These are phyloP conservation scores for Marchantia polymorpha DNA, from an alignment of 225 moss, liverwort and hornwort genomes.

Conservation along the genomic window DNA sequence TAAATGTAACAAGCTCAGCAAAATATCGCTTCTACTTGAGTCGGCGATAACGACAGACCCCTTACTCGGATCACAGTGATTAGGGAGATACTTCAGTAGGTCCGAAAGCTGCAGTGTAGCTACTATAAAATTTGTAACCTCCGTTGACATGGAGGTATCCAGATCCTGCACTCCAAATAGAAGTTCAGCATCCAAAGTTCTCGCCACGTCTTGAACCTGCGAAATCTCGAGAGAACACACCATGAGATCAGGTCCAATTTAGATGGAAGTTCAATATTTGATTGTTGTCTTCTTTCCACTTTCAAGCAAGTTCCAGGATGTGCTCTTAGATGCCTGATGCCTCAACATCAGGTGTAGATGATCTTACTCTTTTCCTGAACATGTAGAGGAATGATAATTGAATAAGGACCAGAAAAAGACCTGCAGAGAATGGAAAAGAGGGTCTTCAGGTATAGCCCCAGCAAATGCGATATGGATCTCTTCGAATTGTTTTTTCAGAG, in stretches of 20 bases:
- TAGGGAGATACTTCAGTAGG: conserved; percentile 62
- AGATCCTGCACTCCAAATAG: conserved; percentile 59
- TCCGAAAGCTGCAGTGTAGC: conserved; percentile 74
- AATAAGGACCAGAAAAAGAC: conserved; percentile 42
- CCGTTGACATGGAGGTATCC: conserved; percentile 80
- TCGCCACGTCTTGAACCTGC: conserved; percentile 89
- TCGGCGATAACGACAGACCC: conserved; percentile 80
- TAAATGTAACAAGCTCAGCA: conserved; percentile 71
- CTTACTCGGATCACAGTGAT: conserved; percentile 62
- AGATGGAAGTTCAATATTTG: no score
- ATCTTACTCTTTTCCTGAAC: no score
- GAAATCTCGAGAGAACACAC: neutral
- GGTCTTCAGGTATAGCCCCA: conserved; percentile 84
- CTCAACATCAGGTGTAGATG: no score
- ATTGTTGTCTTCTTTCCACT: no score
- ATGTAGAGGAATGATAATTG: no score
- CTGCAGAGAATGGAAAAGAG: conserved; percentile 73
- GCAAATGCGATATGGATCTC: conserved; percentile 59
- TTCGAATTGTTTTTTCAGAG: conserved; percentile 55
- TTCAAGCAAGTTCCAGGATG: no score
- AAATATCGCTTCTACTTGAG: conserved; percentile 75
- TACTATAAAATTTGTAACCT: conserved; percentile 70
- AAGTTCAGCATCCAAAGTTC: conserved; percentile 60
- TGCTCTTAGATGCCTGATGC: no score
- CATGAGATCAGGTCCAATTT: no score